Evolutionary conservation across 176 grass and related monocot genomes (phyloP), one percentile per base, ranked within the genome.

Genomic region (Hsuehochloa calcarea): DNA sequence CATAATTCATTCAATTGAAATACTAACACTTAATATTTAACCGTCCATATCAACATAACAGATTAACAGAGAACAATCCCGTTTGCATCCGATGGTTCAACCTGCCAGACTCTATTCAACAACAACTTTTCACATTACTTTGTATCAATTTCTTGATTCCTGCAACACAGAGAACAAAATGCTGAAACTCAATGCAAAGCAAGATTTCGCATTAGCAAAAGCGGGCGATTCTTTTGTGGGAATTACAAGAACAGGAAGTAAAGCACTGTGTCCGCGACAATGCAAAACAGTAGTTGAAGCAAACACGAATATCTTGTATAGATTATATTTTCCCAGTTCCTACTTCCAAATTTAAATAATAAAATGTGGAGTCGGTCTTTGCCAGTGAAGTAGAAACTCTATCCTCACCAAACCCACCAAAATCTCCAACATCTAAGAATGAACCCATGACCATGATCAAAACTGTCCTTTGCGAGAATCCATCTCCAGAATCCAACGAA

Each of bases 61-160:
- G 1, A 37, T n/a, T n/a, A n/a, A n/a, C n/a, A n/a, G 60, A 80
- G 35, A 34, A 86, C 79, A 6, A 91, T 85, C 55, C 26, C 39
- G 4, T 70, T 47, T 7, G 81, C 52, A 35, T 81, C 63, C 49
- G 75, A 82, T 4, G 82, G 79, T 13, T 82, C 79, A 13, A 86
- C 25, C 59, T 27, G 64, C 10, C 29, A 35, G 41, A 90, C 59
- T 62, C 74, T 79, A 15, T 35, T 64, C 4, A 87, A 58, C 16
- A 96, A n/a, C 22, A 60, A 80, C n/a, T 23, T 85, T 26, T 52
- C 77, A 15, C 68, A 88, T 31, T 92, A 81, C 4, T 69, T 78
- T 10, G 72, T 54, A 65, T 37, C 83, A 92, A 92, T 87, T 68
- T 83, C 61, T n/a, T n/a, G n/a, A n/a, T n/a, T n/a, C n/a, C n/a